Conservation (phyloP, 1,139 yeast genomes). For the Suzukiozyma palmioleophila region DNA sequence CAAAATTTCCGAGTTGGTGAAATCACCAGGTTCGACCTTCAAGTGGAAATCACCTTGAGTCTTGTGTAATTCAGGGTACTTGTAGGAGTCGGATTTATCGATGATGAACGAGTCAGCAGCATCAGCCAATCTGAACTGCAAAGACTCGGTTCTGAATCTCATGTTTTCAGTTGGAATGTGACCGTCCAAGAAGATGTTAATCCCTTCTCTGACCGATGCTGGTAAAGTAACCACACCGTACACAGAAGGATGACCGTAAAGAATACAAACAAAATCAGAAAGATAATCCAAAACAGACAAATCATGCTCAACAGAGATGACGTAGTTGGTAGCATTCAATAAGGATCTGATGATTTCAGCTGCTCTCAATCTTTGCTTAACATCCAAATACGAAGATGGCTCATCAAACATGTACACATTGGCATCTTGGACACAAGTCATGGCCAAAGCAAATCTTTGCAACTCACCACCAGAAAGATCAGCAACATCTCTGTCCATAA, state of each 20-base stretch:
- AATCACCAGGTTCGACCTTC: constrained; percentile 78
- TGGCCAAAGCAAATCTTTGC: constrained; percentile 96
- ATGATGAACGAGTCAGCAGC: constrained; percentile 74
- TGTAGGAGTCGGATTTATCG: constrained; percentile 75
- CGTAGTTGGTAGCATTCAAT: constrained; percentile 69
- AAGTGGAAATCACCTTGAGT: constrained; percentile 95
- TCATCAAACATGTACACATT: constrained; percentile 99
- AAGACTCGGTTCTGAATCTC: constrained; percentile 92
- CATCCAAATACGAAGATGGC: constrained; percentile 97
- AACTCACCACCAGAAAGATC: constrained; percentile 97
- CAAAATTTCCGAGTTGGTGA: constrained; percentile 92
- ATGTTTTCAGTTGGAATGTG: constrained; percentile 94
- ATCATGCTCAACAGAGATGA: constrained; percentile 98
- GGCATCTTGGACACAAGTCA: constrained; percentile 93
- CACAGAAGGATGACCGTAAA: constrained; percentile 96
- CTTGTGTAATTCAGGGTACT: constrained; percentile 78
- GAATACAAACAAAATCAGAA: constrained; percentile 92
- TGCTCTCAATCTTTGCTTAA: constrained; percentile 96
- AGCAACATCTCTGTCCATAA: constrained; percentile 79
- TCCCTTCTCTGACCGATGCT: constrained; percentile 96
- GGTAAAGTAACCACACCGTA: constrained; percentile 98
- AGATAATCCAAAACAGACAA: constrained; percentile 93
- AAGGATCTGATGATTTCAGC: constrained; percentile 90
- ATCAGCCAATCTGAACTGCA: constrained; percentile 92
- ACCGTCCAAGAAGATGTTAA: constrained; percentile 96